phyloP scores from a whole-genome alignment of 495 filamentous ascomycete genomes.

The Elaphomyces granulatus region DNA sequence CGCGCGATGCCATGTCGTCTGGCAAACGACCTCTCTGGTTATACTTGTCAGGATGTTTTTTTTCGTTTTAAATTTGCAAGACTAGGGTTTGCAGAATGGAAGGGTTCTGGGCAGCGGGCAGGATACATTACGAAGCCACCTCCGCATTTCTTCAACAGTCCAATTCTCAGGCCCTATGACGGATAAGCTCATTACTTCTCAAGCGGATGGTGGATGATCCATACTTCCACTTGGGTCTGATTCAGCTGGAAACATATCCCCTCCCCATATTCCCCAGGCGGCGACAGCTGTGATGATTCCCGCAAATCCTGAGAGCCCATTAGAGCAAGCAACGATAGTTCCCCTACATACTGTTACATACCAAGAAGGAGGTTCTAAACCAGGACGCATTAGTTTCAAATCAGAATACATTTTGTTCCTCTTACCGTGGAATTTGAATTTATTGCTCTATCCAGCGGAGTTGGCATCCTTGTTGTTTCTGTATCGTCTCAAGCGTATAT shows the following conservation, averaged over 20 bases:
- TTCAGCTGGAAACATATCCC: constrained; percentile 59
- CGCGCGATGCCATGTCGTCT: constrained; percentile 46
- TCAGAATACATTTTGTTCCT: no score
- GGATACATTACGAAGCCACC: constrained; percentile 61
- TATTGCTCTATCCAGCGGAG: constrained; percentile 62
- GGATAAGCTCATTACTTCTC: constrained; percentile 6
- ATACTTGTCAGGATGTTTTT: constrained; percentile 9
- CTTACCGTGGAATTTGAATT: constrained; percentile 64
- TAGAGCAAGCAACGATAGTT: no score
- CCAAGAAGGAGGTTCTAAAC: constrained; percentile 43
- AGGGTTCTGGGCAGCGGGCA: constrained; percentile 2
- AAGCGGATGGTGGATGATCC: constrained; percentile 3
- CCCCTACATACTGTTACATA: no score
- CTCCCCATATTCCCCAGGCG: constrained; percentile 71
- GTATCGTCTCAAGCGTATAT: no score
- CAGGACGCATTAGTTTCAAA: no score
- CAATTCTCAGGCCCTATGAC: constrained; percentile 50
- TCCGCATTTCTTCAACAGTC: constrained; percentile 54
- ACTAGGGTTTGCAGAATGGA: constrained; percentile 2
- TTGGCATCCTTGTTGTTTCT: constrained; percentile 45
- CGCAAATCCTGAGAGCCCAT: constrained; percentile 48
- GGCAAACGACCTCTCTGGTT: constrained; percentile 60
- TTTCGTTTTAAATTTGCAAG: no score
- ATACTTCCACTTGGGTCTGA: constrained; percentile 63
- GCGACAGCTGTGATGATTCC: constrained; percentile 74